Evolutionary conservation across 345 rosid genomes (phyloP).

Genomic region (Gossypium herbaceum): DNA sequence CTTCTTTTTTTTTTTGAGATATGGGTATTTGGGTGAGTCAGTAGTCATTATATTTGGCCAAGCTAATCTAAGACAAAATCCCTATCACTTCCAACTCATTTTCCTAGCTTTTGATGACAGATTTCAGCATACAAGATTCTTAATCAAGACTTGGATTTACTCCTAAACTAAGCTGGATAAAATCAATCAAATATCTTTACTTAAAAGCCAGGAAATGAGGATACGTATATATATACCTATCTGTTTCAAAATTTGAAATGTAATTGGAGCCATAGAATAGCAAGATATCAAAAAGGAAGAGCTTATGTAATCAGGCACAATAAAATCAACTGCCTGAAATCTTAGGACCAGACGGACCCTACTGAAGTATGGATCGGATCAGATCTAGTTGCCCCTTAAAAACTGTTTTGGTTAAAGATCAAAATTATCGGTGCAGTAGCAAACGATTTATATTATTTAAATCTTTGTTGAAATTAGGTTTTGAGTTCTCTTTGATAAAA

Average conservation of each 20-base stretch:
- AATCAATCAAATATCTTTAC: background rate
- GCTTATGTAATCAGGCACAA: background rate
- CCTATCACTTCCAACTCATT: background rate
- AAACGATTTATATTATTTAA: no score
- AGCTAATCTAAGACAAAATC: no score
- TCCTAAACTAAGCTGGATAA: background rate
- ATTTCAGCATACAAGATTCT: background rate
- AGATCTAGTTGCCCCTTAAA: slow-evolving; percentile 2
- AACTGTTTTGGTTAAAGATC: background rate
- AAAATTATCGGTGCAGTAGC: no score
- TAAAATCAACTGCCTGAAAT: slow-evolving; percentile 22
- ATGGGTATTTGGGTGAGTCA: background rate
- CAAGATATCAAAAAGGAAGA: background rate
- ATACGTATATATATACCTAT: background rate
- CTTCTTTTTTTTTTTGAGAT: no score
- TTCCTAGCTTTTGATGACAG: background rate
- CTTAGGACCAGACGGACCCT: slow-evolving; percentile 25
- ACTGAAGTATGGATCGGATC: background rate
- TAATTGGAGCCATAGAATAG: background rate
- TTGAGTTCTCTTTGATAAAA: no score
- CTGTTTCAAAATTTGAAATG: background rate
- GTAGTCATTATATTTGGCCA: background rate
- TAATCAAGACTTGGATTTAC: background rate
- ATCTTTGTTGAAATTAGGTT: no score
- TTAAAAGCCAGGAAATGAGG: background rate